Evolutionary conservation across 2,329 filamentous ascomycete genomes (phyloP).

Genomic region (Fusarium hostae): DNA sequence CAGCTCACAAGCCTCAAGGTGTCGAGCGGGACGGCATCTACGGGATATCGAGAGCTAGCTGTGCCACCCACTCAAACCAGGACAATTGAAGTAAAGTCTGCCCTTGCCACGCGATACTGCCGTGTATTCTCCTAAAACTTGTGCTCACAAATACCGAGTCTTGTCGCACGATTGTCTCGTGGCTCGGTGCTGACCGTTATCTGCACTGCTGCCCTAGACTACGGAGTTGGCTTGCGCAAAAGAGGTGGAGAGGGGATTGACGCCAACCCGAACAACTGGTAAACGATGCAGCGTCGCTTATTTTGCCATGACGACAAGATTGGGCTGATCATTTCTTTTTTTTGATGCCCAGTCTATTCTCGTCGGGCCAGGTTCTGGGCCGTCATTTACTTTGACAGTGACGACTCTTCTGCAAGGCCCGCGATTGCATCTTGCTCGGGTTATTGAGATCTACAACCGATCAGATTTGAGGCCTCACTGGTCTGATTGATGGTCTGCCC

Average conservation of each 20-base stretch:
- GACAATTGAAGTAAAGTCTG: neutral
- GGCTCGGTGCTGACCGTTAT: neutral
- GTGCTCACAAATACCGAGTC: neutral
- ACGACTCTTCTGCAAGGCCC: neutral
- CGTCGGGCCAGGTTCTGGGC: neutral
- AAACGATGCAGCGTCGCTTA: neutral
- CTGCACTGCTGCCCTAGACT: neutral
- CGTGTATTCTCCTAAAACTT: neutral
- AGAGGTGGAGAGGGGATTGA: neutral
- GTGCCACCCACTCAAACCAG: neutral
- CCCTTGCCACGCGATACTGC: neutral
- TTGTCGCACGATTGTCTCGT: neutral
- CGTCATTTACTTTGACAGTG: neutral
- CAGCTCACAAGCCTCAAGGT: constrained; percentile 25
- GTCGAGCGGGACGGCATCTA: constrained; percentile 1
- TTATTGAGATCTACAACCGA: constrained; percentile 18
- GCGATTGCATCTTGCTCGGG: neutral
- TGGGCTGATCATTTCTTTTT: constrained; percentile 9
- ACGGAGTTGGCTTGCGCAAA: neutral
- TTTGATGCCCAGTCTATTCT: neutral
- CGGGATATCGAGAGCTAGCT: neutral
- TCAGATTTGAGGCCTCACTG: neutral
- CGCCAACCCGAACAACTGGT: neutral
- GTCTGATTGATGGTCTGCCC: neutral
- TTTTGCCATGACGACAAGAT: constrained; percentile 26